Evolutionary conservation across 2,329 filamentous ascomycete species (phyloP).

Genomic region (Colletotrichum ledebouriae): DNA sequence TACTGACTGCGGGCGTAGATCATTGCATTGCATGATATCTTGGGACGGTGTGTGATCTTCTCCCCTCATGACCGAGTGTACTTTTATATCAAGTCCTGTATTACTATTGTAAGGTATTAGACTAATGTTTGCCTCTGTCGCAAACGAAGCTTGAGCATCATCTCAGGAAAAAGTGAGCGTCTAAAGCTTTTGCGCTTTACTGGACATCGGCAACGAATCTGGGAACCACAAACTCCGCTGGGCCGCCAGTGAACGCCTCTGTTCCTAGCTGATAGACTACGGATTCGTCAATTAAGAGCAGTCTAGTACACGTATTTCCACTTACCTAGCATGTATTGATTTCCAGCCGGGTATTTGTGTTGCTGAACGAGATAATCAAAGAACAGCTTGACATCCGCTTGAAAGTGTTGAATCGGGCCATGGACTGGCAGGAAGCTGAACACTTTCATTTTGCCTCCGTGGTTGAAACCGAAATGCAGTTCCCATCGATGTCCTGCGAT

Average conservation of each 20-base stretch:
- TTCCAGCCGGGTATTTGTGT: slow-evolving; percentile 54
- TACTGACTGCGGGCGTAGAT: slow-evolving; percentile 24
- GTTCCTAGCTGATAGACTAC: slow-evolving; percentile 46
- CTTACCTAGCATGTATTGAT: slow-evolving; percentile 47
- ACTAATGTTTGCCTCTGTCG: not conserved
- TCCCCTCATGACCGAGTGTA: slow-evolving; percentile 13
- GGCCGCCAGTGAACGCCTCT: slow-evolving; percentile 46
- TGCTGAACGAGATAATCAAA: slow-evolving; percentile 62
- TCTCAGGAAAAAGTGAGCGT: not conserved
- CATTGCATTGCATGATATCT: slow-evolving; percentile 21
- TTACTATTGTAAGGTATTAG: slow-evolving; percentile 14
- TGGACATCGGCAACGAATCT: slow-evolving; percentile 44
- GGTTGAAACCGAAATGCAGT: slow-evolving; percentile 67
- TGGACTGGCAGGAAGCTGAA: slow-evolving; percentile 59
- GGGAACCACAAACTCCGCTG: slow-evolving; percentile 44
- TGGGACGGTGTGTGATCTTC: not conserved
- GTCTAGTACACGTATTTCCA: not conserved
- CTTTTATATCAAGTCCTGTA: slow-evolving; percentile 3
- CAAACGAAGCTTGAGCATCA: not conserved
- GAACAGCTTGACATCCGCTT: slow-evolving; percentile 67
- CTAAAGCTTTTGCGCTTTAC: not conserved
- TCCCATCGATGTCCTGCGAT: slow-evolving; percentile 58
- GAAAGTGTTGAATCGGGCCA: slow-evolving; percentile 61
- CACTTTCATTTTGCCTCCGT: slow-evolving; percentile 63
- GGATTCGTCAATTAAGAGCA: not conserved